Conservation (phyloP, 164 flowering plant species). For the Annona cherimola region DNA sequence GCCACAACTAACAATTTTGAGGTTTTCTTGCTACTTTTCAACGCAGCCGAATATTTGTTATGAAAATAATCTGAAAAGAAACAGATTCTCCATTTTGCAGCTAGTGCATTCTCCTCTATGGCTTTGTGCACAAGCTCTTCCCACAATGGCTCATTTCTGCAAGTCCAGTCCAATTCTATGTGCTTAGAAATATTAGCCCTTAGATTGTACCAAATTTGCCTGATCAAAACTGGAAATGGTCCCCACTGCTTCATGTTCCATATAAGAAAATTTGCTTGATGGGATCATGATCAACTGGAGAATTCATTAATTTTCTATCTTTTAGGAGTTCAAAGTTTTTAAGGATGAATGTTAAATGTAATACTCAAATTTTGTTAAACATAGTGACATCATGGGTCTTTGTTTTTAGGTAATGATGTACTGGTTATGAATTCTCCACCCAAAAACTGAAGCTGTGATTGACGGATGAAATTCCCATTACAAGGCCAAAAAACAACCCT, state of each 20-base stretch:
- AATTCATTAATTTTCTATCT: no score
- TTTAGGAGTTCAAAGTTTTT: no score
- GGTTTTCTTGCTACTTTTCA: background rate
- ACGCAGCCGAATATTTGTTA: background rate
- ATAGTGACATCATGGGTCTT: no score
- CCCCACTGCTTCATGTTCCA: conserved; percentile 23
- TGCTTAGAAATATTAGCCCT: conserved; percentile 24
- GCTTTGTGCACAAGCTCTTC: conserved; percentile 26
- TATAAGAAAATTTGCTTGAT: conserved; percentile 18
- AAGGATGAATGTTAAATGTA: no score
- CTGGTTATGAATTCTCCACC: no score
- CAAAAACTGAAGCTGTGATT: background rate
- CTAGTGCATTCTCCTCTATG: conserved; percentile 1
- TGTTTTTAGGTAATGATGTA: no score
- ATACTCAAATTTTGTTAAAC: no score
- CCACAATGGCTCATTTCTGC: conserved; percentile 30
- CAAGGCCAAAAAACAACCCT: conserved; percentile 10
- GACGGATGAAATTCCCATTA: conserved; percentile 11
- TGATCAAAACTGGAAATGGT: conserved; percentile 34
- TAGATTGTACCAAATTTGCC: conserved; percentile 59
- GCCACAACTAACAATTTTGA: background rate
- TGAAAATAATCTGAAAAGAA: background rate
- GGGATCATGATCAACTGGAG: no score
- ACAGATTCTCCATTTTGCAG: background rate
- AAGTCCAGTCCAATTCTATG: conserved; percentile 45